Evolutionary conservation across 371 early-diverging fungal genomes (phyloP), one percentile per base, ranked within the genome.

Genomic region (Umbelopsis sp.): DNA sequence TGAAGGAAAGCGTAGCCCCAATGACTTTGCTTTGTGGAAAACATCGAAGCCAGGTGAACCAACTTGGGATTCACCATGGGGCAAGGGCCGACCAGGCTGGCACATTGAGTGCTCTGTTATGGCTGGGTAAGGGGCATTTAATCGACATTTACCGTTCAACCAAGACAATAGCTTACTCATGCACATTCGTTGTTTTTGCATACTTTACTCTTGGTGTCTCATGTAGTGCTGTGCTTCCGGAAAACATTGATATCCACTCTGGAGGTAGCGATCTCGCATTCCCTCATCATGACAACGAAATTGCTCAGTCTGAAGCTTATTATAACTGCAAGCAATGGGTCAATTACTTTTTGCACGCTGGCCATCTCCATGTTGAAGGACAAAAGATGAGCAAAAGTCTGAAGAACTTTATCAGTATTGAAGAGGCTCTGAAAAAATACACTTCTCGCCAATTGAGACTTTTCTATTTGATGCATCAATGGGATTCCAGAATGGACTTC

Each of bases 101-200:
- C 99, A 99, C 73, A 99, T 99, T 82, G 99, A 99, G 84, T 99
- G 99, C 91, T 96, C 96, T 18, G 99, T 92, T 24, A 99, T 99
- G 99, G 98, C 99, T 9, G 83, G 77, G 78, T 77, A 76, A 66
- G 35, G 22, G 11, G 29, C 41, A 20, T 44, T 29, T 51, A 16
- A 22, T 69, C 45, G 29, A 41, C 12, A 29, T 41, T 41, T 41
- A 41, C 12, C 29, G 29, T 29, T 29, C 29, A 41, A 7, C 41
- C 7, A 12, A 41, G 41, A 12, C 41, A 41, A 1, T 29, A 29
- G 41, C 7, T 41, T 41, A 41, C 41, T 29, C 29, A 29, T 29
- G 4, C 41, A 10, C 12, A 41, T 7, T 41, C 41, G 10, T 12
- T 41, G 41, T 12, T 10, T 41, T 41, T 41, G 10, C 10, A 38